Percentiles rank a stretch among this genome's conserved stretches.
These are phyloP conservation scores for Cantharellus anzutake DNA, from an alignment of 768 basidiomycete genomes.

Conservation along the genomic window DNA sequence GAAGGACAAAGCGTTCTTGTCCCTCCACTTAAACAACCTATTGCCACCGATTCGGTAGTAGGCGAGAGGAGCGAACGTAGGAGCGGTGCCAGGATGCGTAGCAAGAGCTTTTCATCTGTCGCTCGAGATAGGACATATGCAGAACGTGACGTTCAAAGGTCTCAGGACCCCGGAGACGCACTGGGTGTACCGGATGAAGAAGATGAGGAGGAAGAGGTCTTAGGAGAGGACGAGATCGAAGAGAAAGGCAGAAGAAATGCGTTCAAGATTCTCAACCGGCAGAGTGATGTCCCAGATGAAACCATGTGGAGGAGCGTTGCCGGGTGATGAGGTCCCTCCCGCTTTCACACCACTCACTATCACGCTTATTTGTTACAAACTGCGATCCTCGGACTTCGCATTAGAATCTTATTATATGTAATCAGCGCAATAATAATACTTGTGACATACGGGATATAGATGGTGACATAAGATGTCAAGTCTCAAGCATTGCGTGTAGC, in stretches of 20 bases:
- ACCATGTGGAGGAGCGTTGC: constrained; percentile 77
- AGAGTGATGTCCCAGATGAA: constrained; percentile 44
- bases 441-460: neutral
- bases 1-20: constrained; percentile 20
- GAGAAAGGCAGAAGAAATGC: constrained; percentile 22
- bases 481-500: constrained; percentile 71
- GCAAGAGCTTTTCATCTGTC: constrained; percentile 24
- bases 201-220: constrained; percentile 26
- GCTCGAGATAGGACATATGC: constrained; percentile 45
- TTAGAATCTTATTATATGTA: neutral
- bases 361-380: neutral
- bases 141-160: constrained; percentile 36
- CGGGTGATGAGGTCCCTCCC: neutral
- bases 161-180: constrained; percentile 49
- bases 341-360: neutral
- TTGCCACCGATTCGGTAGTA: constrained; percentile 3
- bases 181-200: constrained; percentile 37
- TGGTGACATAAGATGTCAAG: constrained; percentile 1
- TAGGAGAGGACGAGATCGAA: constrained; percentile 16
- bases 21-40: constrained; percentile 9
- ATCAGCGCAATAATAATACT: neutral
- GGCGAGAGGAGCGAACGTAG: neutral
- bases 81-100: constrained; percentile 2
- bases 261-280: constrained; percentile 46
- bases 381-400: neutral